Percentiles rank a stretch among this genome's conserved stretches.
Evolutionary conservation across 106 monocot genomes (phyloP).

Genomic region (Dioscorea dumetorum): DNA sequence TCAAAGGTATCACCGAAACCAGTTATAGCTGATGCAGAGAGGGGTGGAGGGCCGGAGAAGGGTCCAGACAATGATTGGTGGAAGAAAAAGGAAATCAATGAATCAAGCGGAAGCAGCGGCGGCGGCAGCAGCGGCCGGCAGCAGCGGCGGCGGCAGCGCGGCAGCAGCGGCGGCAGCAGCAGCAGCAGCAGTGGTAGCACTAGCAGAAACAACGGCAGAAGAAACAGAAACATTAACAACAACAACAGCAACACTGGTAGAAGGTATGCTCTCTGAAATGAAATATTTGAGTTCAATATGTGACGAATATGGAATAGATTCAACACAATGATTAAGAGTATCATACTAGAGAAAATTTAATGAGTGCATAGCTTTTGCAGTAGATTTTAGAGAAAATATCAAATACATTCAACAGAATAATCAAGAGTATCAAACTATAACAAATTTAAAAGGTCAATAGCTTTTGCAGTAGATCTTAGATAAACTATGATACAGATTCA

Average conservation of each 20-base stretch:
- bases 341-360: no score
- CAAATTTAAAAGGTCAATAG: no score
- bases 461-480: no score
- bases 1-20: slow-evolving; percentile 9
- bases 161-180: slow-evolving; percentile 9
- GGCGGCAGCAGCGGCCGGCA: background rate
- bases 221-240: background rate
- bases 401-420: no score
- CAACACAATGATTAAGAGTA: no score
- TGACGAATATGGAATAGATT: background rate
- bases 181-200: slow-evolving; percentile 4
- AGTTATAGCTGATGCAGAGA: background rate
- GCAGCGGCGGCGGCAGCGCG: slow-evolving; percentile 5
- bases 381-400: no score
- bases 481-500: no score
- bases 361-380: no score
- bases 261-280: slow-evolving; percentile 1
- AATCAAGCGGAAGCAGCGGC: slow-evolving; percentile 6
- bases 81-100: slow-evolving; percentile 7
- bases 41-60: background rate
- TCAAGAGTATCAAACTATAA: no score
- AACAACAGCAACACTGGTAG: slow-evolving; percentile 1
- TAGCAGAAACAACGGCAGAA: no score
- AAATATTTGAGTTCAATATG: background rate
- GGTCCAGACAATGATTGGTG: slow-evolving; percentile 6